Evolutionary conservation across 805 yeast species (phyloP), one percentile per base, ranked within the genome.

Genomic region (Spathaspora gorwiae): DNA sequence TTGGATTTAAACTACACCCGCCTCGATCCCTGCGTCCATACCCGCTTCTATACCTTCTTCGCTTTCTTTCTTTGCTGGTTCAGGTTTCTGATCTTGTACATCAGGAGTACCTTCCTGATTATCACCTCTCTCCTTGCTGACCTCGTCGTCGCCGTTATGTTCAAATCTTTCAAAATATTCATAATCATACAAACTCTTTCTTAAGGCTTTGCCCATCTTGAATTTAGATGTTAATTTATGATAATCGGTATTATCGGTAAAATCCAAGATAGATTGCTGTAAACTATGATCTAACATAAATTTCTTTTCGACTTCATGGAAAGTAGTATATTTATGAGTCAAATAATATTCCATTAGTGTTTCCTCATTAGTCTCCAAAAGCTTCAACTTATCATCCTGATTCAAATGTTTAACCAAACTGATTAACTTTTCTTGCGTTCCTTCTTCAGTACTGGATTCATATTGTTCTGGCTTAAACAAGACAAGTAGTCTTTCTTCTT

Each of bases 281-380:
- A 59, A 51, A n/a, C 55, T 40, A 41, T 59, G 54, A 37, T 53
- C 63, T 39, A 53, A 50, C 46, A 56, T 47, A 26, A 48, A 54
- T 27, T 52, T 47, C 46, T 56, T 51, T 40, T 59, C 62, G 34
- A 53, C 40, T 42, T 57, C 59, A 49, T 63, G 68, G 27, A 52
- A 50, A 24, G 50, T 48, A 6, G 66, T 60, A 14, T 45, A 42
- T 39, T 59, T 54, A 24, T 59, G 59, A 3, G 66, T 60, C 40
- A 57, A 47, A 39, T 56, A 56, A 49, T 63, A 63, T 47, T 61
- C 65, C 24, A 54, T 51, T n/a, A 61, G 47, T 26, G 56, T 41
- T 19, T 57, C 53, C 14, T 60, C 57, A 38, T 57, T 56, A 27
- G 48, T 48, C 31, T 53, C 52, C 9, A 63, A 44, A 12, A 62